Evolutionary conservation across 176 grass and related monocot species (phyloP), one percentile per base, ranked within the genome.

Genomic region (Paspalum vaginatum): DNA sequence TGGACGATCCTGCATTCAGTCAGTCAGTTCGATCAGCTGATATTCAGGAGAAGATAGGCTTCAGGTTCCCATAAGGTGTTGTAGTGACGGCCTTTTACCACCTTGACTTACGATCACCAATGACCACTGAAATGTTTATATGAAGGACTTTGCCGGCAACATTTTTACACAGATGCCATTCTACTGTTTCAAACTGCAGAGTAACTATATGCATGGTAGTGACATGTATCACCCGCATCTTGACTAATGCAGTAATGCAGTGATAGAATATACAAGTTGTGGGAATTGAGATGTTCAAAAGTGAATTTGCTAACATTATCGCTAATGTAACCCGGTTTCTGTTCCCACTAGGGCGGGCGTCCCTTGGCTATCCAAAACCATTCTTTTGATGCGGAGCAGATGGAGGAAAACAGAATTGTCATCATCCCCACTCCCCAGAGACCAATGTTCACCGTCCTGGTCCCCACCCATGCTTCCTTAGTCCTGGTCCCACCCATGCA

Each of bases 1-100:
- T 99, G 92, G 65, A 91, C 77, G 60, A 99, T 87, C 81, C 96
- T 99, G 86, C 81, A 89, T 39, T 52, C 49, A 63, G 38, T 32
- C 14, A 74, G 40, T n/a, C 37, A 51, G 38, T 61, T 85, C 44
- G 50, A 77, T 32, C 14, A 51, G 26, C 51, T 65, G 80, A 16
- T 74, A 21, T 69, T 21, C 22, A 42, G 53, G 27, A 43, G 32
- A 25, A 46, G 22, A 17, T 17, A 24, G 48, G 18, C n/a, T 54
- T 70, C 42, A 41, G 21, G 14, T 32, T 47, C 39, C 37, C 45
- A 59, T 0, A 18, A 58, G n/a, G 8, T 68, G 6, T 6, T 7
- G 49, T 17, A 42, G n/a, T 63, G 41, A 77, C 4, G 24, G 16
- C 4, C 8, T 46, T 18, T 42, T 25, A 75, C 39, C 40, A 59